Base-by-base conservation (phyloP, 2,329 filamentous ascomycete genomes). In the Mycosphaerella sp. region DNA sequence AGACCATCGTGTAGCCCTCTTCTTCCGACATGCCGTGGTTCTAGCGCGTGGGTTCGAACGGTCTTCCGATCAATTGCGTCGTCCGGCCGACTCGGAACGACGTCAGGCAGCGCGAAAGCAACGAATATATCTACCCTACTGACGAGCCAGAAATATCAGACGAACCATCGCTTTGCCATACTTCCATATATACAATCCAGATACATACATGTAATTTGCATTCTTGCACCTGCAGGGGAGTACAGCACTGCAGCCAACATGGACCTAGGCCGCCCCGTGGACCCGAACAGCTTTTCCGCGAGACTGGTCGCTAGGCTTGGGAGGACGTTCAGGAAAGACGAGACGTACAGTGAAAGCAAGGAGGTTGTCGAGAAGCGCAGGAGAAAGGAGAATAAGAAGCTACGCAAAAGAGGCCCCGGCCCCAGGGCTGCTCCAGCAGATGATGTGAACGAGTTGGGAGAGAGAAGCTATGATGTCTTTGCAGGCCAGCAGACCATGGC, bases 401-500 rank as follows among this genome's bases (percentile, higher is more conserved):
- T 54, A 18, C 49, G 54, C 25, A 59, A 61, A 52, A 50, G 57
- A 42, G 53, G 52, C 27, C 55, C 49, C 34, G 46, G 53, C 9
- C 45, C 41, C 3, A 32, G 46, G 14, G 41, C 37, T 16, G 49
- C 49, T 41, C 42, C 44, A 41, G 56, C 39, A 14, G 46, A 44
- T 30, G 56, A 62, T 16, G 56, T 62, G 44, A 66, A 67, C 40
- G 64, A 68, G 52, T 53, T 66, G 18, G 65, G 65, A 21, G 65
- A 68, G 49, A 41, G 40, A 17, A 59, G 65, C 8, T 65, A 63
- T 53, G 62, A 62, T 2, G 50, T 61, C 30, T 66, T 64, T 51
- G 58, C 56, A 35, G 60, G 61, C 42, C 54, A 58, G 37, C 50
- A 43, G 28, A 64, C 56, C 48, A 53, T 59, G 39, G 57, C 55